These are phyloP conservation scores for Wickerhamiella galacta DNA, from an alignment of 805 yeast genomes.

Conservation along the genomic window DNA sequence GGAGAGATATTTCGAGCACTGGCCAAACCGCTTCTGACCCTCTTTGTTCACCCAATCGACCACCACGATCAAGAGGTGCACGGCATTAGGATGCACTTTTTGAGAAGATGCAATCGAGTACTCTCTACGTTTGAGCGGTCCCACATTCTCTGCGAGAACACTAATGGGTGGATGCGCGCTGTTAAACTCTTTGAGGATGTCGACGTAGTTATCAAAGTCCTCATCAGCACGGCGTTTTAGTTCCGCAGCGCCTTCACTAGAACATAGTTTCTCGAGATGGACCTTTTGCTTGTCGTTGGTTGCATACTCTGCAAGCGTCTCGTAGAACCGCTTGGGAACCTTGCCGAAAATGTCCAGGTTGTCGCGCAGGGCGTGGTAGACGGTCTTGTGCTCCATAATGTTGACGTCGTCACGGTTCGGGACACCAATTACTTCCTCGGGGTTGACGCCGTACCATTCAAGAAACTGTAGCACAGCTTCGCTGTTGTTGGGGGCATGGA, in stretches of 20 bases:
- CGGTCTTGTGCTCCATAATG: constrained; percentile 55
- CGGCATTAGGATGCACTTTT: constrained; percentile 75
- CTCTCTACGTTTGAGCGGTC: constrained; percentile 90
- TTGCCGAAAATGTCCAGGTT: constrained; percentile 82
- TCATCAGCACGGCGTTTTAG: constrained; percentile 75
- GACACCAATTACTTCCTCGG: constrained; percentile 50
- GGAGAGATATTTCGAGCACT: constrained; percentile 80
- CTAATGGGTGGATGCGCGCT: constrained; percentile 64
- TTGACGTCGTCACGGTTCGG: constrained; percentile 43
- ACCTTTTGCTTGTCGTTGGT: constrained; percentile 49
- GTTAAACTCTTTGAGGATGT: constrained; percentile 59
- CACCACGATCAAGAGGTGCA: constrained; percentile 81
- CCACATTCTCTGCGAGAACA: constrained; percentile 54
- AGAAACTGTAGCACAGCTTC: constrained; percentile 54
- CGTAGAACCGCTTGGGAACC: constrained; percentile 90
- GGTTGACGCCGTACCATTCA: constrained; percentile 50
- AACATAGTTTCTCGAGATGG: constrained; percentile 42
- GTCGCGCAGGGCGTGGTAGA: constrained; percentile 63
- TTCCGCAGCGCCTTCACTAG: constrained; percentile 69
- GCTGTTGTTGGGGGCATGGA: constrained; percentile 72
- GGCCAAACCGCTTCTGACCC: constrained; percentile 82
- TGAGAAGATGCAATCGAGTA: constrained; percentile 96
- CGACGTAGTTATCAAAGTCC: constrained; percentile 66
- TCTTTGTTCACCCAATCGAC: constrained; percentile 86
- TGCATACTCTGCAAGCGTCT: constrained; percentile 58